These are phyloP conservation scores for Oryza brachyantha DNA, from an alignment of 176 grass and related monocot genomes.

Conservation along the genomic window DNA sequence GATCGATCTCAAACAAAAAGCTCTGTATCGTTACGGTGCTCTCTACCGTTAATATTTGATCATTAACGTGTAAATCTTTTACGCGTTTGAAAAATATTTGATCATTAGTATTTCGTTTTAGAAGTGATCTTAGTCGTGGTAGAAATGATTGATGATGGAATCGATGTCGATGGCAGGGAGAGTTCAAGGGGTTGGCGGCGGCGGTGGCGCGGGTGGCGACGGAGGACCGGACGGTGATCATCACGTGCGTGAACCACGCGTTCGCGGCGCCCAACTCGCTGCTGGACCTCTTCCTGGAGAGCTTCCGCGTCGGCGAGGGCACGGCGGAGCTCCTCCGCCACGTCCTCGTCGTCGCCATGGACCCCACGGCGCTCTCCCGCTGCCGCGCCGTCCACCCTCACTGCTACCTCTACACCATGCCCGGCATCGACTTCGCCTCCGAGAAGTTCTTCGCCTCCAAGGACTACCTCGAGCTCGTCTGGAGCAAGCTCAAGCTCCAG, in stretches of 20 bases:
- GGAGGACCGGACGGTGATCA: conserved; percentile 69
- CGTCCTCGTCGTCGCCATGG: conserved; percentile 70
- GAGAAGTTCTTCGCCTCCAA: conserved; percentile 56
- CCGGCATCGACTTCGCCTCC: conserved; percentile 51
- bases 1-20: too few relatives aligned
- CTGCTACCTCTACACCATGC: conserved; percentile 55
- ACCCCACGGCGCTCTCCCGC: conserved; percentile 42
- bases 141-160: too few relatives aligned
- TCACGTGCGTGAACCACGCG: conserved; percentile 67
- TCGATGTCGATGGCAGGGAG: background rate
- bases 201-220: conserved; percentile 38
- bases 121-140: too few relatives aligned
- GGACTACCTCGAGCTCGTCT: conserved; percentile 72
- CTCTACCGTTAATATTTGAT: too few relatives aligned
- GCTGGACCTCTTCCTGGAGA: conserved; percentile 78
- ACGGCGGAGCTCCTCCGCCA: conserved; percentile 50
- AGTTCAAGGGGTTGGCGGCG: conserved; percentile 33
- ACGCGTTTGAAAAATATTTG: too few relatives aligned
- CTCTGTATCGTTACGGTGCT: too few relatives aligned
- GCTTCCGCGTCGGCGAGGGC: conserved; percentile 67
- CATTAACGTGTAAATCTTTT: too few relatives aligned
- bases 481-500: conserved; percentile 73
- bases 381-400: conserved; percentile 50
- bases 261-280: conserved; percentile 59
- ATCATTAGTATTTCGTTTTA: too few relatives aligned